phyloP scores from a whole-genome alignment of 805 yeast genomes.

The Candida yuanshanica region DNA sequence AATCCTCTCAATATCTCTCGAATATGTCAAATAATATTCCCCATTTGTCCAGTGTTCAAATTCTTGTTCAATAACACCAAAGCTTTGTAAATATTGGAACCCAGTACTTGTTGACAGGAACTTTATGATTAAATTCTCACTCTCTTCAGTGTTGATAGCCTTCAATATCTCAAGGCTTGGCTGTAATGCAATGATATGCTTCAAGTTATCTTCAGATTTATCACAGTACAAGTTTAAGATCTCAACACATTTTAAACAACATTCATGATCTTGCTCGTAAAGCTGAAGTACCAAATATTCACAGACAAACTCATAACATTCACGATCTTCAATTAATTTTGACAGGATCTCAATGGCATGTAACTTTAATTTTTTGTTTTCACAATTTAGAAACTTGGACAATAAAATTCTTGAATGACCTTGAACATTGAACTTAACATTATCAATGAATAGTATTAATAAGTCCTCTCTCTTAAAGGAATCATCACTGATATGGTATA shows the following conservation, averaged over 20 bases:
- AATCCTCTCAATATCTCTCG: constrained; percentile 39
- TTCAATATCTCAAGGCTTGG: constrained; percentile 44
- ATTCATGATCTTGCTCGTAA: constrained; percentile 57
- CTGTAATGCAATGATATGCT: constrained; percentile 41
- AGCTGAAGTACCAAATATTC: constrained; percentile 57
- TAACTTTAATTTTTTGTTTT: constrained; percentile 44
- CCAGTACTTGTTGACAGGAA: constrained; percentile 66
- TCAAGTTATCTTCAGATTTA: constrained; percentile 44
- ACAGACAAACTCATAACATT: constrained; percentile 37
- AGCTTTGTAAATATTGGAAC: constrained; percentile 53
- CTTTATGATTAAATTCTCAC: constrained; percentile 54
- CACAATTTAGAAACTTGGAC: constrained; percentile 55
- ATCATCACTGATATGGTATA: constrained; percentile 62
- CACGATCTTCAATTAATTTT: constrained; percentile 29
- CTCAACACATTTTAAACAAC: constrained; percentile 51
- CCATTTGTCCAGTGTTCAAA: constrained; percentile 60
- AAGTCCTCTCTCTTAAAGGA: constrained; percentile 51
- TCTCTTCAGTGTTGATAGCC: constrained; percentile 15
- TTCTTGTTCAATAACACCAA: constrained; percentile 58
- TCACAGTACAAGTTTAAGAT: constrained; percentile 47
- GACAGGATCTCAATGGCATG: constrained; percentile 54
- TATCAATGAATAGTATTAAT: constrained; percentile 49
- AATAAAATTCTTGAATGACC: constrained; percentile 67
- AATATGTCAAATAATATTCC: constrained; percentile 40
- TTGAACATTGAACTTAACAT: constrained; percentile 52